Evolutionary conservation across 2,329 filamentous ascomycete genomes (phyloP).

Genomic region (Pseudogymnoascus sp.): DNA sequence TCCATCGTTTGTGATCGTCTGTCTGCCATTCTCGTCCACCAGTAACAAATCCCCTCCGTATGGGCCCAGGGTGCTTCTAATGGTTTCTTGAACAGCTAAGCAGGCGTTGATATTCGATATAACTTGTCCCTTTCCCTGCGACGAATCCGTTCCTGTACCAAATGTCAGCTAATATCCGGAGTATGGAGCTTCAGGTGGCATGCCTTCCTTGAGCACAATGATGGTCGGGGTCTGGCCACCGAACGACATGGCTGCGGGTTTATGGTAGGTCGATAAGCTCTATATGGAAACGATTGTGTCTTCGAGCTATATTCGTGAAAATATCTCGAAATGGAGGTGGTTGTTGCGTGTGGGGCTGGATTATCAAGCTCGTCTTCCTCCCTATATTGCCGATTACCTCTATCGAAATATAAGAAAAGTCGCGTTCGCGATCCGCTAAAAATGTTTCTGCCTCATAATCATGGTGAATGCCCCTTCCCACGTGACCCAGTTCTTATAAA

Average conservation of each 20-base stretch:
- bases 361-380: conserved; percentile 4
- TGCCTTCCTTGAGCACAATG: conserved; percentile 95
- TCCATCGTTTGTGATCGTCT: conserved; percentile 98
- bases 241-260: conserved; percentile 64
- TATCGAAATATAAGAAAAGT: conserved; percentile 10
- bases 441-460: conserved; percentile 10
- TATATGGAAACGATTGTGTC: background rate
- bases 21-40: conserved; percentile 88
- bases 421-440: conserved; percentile 9
- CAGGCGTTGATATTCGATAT: conserved; percentile 98
- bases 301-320: conserved; percentile 3
- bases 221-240: conserved; percentile 96
- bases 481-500: background rate
- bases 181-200: conserved; percentile 32
- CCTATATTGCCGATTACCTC: conserved; percentile 5
- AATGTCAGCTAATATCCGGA: conserved; percentile 7
- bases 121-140: conserved; percentile 93
- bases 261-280: conserved; percentile 1
- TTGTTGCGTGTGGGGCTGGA: conserved; percentile 4
- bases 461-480: background rate
- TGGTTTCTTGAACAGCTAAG: conserved; percentile 86
- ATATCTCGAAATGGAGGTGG: conserved; percentile 5
- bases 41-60: conserved; percentile 95
- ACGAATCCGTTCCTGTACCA: conserved; percentile 79
- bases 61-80: conserved; percentile 90